Evolutionary conservation across 768 basidiomycete genomes (phyloP), one percentile per base, ranked within the genome.

Genomic region (Hericium erinaceus): DNA sequence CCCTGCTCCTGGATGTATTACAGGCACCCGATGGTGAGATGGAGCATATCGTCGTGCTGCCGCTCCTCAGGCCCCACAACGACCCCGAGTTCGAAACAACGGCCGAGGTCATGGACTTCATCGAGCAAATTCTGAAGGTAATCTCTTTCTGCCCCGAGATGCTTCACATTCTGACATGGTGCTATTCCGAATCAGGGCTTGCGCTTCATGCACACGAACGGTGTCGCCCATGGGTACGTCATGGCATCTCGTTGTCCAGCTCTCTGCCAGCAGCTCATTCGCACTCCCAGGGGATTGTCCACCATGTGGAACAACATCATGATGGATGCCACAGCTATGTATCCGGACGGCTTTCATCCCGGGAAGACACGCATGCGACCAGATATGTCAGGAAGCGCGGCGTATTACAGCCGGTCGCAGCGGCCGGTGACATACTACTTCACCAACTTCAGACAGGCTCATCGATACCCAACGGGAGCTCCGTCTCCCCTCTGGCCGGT

Each of bases 371-470:
- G 55, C 15, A 39, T 54, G 18, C 54, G 48, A 20, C 18, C 18
- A 33, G 39, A 60, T 39, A 58, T 54, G 28, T 53, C 28, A 24
- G 57, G 59, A 6, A 58, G 24, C 11, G 61, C 57, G 7, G 62
- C 60, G 50, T 41, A 64, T 38, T 56, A 55, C 22, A 57, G 67
- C 2, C 65, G 70, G 3, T 71, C 70, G 1, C 39, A 65, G 16
- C 60, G 57, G 10, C 64, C 63, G 13, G 62, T 65, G 2, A 63
- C 58, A 52, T 71, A 71, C 50, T 67, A 60, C 48, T 55, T 71
- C 4, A 71, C 68, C 12, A 68, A 71, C 44, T 68, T 71, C 24
- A 67, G 69, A n/a, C 26, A 66, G 10, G 66, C 69, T 7, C 63
- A 60, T 24, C 48, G 52, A 0, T 71, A 71, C 28, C 22, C 54